A percentile compares a stretch with the other conserved stretches of the same genome.
Evolutionary conservation across 176 grass and related monocot genomes (phyloP).

Genomic region (Oryza brachyantha): DNA sequence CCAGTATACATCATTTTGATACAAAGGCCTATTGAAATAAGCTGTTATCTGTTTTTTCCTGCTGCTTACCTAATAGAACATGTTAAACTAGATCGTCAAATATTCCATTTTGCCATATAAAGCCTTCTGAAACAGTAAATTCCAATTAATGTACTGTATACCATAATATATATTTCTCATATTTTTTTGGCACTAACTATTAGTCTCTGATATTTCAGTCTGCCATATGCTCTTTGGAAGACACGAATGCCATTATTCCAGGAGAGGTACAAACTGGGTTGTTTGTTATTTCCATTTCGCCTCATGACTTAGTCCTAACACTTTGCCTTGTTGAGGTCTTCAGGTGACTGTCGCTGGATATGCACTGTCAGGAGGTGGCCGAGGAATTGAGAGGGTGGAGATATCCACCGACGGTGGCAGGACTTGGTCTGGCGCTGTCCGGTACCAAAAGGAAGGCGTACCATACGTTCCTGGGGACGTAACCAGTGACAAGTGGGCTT

Average conservation of each 20-base stretch:
- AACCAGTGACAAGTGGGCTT: slow-evolving; percentile 63
- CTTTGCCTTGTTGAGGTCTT: neutral
- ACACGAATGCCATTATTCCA: slow-evolving; percentile 26
- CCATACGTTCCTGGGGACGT: slow-evolving; percentile 46
- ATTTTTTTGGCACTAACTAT: neutral
- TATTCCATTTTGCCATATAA: neutral
- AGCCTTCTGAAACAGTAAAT: neutral
- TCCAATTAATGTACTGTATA: slow-evolving; percentile 1
- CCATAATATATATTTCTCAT: neutral
- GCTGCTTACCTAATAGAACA: neutral
- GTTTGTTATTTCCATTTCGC: neutral
- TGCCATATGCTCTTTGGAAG: slow-evolving; percentile 71
- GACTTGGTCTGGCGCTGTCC: slow-evolving; percentile 50
- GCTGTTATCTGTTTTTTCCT: neutral
- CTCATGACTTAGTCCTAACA: neutral
- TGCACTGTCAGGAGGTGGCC: slow-evolving; percentile 52
- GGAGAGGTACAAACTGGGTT: slow-evolving; percentile 43
- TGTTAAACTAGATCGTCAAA: neutral
- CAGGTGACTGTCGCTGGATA: slow-evolving; percentile 59
- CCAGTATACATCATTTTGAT: neutral
- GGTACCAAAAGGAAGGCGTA: slow-evolving; percentile 38
- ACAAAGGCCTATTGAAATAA: neutral
- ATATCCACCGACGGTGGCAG: slow-evolving; percentile 54
- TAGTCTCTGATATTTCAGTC: slow-evolving; percentile 32
- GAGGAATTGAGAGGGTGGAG: slow-evolving; percentile 68